Evolutionary conservation across 2,329 filamentous ascomycete species (phyloP).

Genomic region (Sclerotinia nivalis): DNA sequence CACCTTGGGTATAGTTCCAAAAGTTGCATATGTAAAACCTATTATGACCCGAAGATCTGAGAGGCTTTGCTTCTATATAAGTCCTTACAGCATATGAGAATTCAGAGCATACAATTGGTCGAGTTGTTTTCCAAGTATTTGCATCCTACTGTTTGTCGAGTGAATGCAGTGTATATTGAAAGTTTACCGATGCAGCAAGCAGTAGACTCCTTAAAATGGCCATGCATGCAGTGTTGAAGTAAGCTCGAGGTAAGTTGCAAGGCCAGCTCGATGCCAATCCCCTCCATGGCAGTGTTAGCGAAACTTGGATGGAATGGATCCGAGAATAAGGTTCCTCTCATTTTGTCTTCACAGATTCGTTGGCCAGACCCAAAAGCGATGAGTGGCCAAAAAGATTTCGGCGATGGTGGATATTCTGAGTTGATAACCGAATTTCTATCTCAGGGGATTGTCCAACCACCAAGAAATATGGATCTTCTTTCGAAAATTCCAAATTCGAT

Average conservation of each 20-base stretch:
- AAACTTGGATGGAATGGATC: background rate
- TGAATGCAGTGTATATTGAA: background rate
- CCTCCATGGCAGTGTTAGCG: background rate
- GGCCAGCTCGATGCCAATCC: background rate
- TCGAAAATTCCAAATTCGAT: background rate
- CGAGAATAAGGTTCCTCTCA: background rate
- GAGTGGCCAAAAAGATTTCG: slow-evolving; percentile 6
- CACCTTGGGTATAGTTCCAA: background rate
- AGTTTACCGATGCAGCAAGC: background rate
- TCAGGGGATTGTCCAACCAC: slow-evolving; percentile 2
- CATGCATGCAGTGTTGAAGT: background rate
- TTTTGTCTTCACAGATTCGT: background rate
- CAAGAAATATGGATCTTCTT: background rate
- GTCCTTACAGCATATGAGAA: background rate
- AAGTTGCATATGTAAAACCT: slow-evolving; percentile 5
- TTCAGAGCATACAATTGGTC: background rate
- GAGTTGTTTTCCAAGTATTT: background rate
- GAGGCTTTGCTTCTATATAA: background rate
- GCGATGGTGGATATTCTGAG: background rate
- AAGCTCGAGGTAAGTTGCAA: background rate
- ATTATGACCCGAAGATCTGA: background rate
- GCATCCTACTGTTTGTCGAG: background rate
- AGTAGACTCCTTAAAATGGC: background rate
- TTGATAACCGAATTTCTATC: background rate
- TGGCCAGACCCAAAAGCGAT: background rate